Evolutionary conservation across 2,329 filamentous ascomycete species (phyloP).

Genomic region (Pyrenophora teres): DNA sequence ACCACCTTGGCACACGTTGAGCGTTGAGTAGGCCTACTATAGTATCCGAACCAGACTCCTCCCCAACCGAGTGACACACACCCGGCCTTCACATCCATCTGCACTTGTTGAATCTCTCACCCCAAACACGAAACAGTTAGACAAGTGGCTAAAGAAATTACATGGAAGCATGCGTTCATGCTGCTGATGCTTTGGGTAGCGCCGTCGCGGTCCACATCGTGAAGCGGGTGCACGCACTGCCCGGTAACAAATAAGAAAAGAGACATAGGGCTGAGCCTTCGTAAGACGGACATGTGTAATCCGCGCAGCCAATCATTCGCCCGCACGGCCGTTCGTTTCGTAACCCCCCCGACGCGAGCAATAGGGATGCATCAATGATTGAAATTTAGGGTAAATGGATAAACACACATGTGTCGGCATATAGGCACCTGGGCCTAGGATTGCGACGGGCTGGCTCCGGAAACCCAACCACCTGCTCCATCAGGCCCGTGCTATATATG

Average conservation of each 20-base stretch:
- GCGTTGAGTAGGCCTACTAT: neutral
- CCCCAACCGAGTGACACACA: no score
- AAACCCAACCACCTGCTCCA: no score
- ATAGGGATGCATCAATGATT: constrained; percentile 5
- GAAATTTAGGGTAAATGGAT: constrained; percentile 21
- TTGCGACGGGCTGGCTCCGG: neutral
- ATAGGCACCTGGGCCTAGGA: neutral
- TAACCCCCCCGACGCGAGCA: neutral
- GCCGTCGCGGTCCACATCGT: neutral
- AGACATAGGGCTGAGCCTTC: constrained; percentile 12
- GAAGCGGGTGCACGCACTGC: constrained; percentile 1
- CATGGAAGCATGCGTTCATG: constrained; percentile 16
- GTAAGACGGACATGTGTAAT: neutral
- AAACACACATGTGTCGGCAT: constrained; percentile 9
- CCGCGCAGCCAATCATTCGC: neutral
- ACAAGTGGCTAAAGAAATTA: constrained; percentile 7
- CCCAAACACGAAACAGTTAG: neutral
- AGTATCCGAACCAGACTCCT: no score
- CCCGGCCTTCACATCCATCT: no score
- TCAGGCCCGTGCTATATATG: no score
- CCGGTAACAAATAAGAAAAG: constrained; percentile 5
- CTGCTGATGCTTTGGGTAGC: constrained; percentile 4
- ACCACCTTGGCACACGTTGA: neutral
- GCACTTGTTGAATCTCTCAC: no score
- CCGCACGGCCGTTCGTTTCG: neutral